Conservation (phyloP, 805 yeast genomes). For the Dipodascus geniculatus region DNA sequence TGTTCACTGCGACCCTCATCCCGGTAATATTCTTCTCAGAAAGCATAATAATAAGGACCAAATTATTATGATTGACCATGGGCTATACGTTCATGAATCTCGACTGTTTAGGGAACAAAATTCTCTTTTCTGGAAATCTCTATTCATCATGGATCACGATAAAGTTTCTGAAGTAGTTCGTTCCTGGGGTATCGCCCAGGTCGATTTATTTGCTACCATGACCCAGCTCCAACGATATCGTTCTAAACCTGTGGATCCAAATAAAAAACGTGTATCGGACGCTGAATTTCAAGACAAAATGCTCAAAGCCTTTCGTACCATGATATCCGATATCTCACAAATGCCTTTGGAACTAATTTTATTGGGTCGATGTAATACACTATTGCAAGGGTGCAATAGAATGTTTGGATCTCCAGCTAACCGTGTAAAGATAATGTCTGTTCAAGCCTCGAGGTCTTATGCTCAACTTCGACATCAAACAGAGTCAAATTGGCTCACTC, state of each 20-base stretch:
- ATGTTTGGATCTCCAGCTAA: constrained; percentile 64
- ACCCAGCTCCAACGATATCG: constrained; percentile 39
- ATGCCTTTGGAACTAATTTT: constrained; percentile 59
- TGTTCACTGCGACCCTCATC: constrained; percentile 71
- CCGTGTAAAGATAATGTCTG: constrained; percentile 50
- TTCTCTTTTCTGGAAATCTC: constrained; percentile 48
- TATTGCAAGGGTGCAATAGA: constrained; percentile 59
- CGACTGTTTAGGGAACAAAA: constrained; percentile 44
- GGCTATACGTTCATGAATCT: constrained; percentile 47
- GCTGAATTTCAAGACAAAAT: constrained; percentile 33
- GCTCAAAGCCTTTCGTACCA: constrained; percentile 38
- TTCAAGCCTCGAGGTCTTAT: constrained; percentile 32
- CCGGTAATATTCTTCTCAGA: constrained; percentile 61
- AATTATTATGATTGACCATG: constrained; percentile 64
- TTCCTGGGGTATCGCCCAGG: constrained; percentile 60
- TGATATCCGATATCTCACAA: constrained; percentile 49
- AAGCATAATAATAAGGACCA: constrained; percentile 22
- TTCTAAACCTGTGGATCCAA: constrained; percentile 20
- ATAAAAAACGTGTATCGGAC: constrained; percentile 37
- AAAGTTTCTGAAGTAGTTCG: constrained; percentile 38
- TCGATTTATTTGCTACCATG: constrained; percentile 49
- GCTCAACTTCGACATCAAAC: neutral
- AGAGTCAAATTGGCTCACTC: neutral
- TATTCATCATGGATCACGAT: constrained; percentile 40
- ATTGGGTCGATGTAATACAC: constrained; percentile 59